A percentile compares a stretch with the other conserved stretches of the same genome.
These are phyloP conservation scores for Aspergillus diversus DNA, from an alignment of 495 filamentous ascomycete genomes.

Conservation along the genomic window DNA sequence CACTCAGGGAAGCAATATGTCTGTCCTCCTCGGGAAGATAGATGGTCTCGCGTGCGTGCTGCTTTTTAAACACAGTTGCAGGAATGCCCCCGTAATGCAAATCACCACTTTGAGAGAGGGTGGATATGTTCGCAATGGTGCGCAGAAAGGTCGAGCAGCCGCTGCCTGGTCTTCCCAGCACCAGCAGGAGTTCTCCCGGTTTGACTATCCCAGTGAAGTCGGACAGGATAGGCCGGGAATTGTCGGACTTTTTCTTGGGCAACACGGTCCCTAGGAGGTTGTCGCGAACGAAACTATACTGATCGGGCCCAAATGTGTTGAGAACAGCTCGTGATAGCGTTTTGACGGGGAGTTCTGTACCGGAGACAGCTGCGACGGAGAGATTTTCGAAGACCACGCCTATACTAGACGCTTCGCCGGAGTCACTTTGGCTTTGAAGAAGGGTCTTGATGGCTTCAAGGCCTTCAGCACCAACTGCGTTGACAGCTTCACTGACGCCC, in stretches of 20 bases:
- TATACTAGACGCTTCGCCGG: conserved; percentile 4
- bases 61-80: not conserved
- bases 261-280: not conserved
- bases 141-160: conserved; percentile 14
- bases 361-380: not conserved
- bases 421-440: conserved; percentile 2
- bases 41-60: conserved; percentile 1
- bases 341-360: conserved; percentile 1
- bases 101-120: not conserved
- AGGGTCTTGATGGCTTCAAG: conserved; percentile 12
- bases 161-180: conserved; percentile 8
- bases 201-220: conserved; percentile 10
- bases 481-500: not conserved
- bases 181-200: conserved; percentile 12
- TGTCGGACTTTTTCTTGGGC: not conserved
- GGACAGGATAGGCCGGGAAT: not conserved
- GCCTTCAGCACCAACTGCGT: not conserved
- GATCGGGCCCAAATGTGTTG: conserved; percentile 9
- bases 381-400: conserved; percentile 11
- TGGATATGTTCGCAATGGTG: conserved; percentile 4
- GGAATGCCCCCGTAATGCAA: not conserved
- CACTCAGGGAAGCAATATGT: conserved; percentile 8
- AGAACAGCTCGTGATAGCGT: conserved; percentile 3
- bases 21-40: conserved; percentile 6
- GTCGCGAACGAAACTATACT: conserved; percentile 10